Evolutionary conservation across 306 rosid genomes (phyloP).

Genomic region (Cucurbita pepo): DNA sequence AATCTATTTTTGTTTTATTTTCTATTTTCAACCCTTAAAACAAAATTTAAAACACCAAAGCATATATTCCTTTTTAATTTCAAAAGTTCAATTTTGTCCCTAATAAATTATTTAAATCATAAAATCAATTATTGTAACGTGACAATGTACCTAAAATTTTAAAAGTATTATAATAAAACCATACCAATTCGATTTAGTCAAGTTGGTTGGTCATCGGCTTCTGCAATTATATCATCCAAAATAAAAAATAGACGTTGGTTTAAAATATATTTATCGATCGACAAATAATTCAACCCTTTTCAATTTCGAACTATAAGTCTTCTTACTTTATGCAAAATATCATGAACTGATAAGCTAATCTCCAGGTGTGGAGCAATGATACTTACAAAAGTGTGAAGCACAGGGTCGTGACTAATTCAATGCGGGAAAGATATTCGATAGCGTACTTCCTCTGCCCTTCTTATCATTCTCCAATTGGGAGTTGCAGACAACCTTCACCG

Average conservation of each 20-base stretch:
- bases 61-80: neutral
- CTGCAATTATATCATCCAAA: too few relatives aligned
- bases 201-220: too few relatives aligned
- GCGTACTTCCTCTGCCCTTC: conserved; percentile 89
- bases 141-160: neutral
- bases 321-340: neutral
- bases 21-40: too few relatives aligned
- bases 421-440: conserved; percentile 52
- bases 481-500: conserved; percentile 51
- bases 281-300: too few relatives aligned
- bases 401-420: conserved; percentile 47
- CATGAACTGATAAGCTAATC: conserved; percentile 2
- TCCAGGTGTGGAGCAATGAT: conserved; percentile 89
- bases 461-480: conserved; percentile 43
- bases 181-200: too few relatives aligned
- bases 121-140: neutral
- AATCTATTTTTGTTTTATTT: too few relatives aligned
- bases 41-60: neutral
- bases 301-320: too few relatives aligned
- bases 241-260: too few relatives aligned
- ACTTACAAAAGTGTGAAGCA: conserved; percentile 77
- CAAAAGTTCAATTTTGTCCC: neutral
- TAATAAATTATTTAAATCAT: neutral
- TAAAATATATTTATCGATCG: too few relatives aligned
- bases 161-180: too few relatives aligned